Evolutionary conservation across 2,329 filamentous ascomycete genomes (phyloP).

Genomic region (Trichoderma brevicompactum): DNA sequence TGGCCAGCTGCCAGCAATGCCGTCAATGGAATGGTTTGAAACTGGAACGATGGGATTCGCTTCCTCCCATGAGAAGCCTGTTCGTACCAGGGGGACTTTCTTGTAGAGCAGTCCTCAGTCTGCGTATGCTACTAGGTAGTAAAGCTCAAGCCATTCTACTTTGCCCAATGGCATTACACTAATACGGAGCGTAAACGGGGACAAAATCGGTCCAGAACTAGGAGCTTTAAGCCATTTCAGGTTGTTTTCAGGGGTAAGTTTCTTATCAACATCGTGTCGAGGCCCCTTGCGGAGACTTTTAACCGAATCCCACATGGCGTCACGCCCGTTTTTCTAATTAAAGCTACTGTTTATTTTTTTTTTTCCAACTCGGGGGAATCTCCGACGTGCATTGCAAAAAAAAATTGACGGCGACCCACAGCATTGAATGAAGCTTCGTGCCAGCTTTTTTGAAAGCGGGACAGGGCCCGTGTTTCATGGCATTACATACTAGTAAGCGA

Average conservation of each 20-base stretch:
- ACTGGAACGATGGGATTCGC: background rate
- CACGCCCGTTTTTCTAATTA: background rate
- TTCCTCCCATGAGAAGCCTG: background rate
- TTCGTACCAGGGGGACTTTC: background rate
- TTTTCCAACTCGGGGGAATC: background rate
- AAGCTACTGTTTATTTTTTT: background rate
- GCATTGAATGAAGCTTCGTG: background rate
- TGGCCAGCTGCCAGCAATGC: background rate
- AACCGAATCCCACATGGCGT: conserved; percentile 15
- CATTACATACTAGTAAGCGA: conserved; percentile 6
- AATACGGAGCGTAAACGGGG: background rate
- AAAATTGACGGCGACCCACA: background rate
- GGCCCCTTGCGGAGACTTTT: conserved; percentile 17
- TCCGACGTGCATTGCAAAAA: background rate
- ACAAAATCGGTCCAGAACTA: background rate
- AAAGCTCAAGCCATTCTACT: background rate
- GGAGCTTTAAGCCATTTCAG: conserved; percentile 15
- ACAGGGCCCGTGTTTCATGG: conserved; percentile 11
- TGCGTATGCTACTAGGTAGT: no score
- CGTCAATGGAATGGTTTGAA: no score
- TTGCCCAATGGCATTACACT: conserved; percentile 1
- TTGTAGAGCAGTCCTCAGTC: background rate
- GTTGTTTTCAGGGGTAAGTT: conserved; percentile 11
- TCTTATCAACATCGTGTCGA: background rate
- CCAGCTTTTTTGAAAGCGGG: background rate